Base-by-base conservation (phyloP, 1,139 yeast species). In the Yamadazyma friedrichii region DNA sequence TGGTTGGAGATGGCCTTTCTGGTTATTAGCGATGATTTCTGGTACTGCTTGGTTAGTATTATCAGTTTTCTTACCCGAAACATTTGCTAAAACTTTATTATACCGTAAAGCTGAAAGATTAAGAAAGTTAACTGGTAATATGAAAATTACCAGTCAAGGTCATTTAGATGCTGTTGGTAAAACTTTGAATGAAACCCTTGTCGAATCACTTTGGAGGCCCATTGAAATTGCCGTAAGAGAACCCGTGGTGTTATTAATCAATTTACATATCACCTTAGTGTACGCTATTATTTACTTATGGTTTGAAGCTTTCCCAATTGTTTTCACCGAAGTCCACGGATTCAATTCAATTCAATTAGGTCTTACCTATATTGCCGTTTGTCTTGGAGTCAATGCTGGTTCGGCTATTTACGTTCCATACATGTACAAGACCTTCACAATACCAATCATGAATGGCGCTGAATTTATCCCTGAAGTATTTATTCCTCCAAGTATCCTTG, bases 251-350 rank as follows among this genome's bases (percentile, higher is more conserved):
- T 42, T 81, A 56, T 49, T 70, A 58, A 62, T 74, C 51, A 63
- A 80, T 50, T 27, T 75, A 15, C 80, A 81, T 55, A 62, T 76
- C 48, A 73, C 82, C 2, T 58, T 81, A 52, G 65, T 75, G 15
- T 81, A 80, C 56, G 71, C 82, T 24, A 59, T 78, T 27, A 56
- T 76, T 55, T 81, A 79, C 53, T 61, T 80, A 38, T 80, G 76
- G 69, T 78, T 81, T 50, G 86, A 81, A 55, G 82, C 80, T 1
- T 75, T 77, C 57, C 86, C 87, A 10, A 65, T 80, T 39, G 78
- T 78, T 1, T 80, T 74, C 47, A 42, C 49, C 8, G 74, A 64
- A 3, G 53, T 66, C 30, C 66, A 75, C 48, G 54, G 65, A 36
- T 80, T 81, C 56, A 72, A 78, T 12, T 49, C 65, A 31, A 63